Conservation (phyloP, 2,329 filamentous ascomycete genomes). For the Fusarium sp. region DNA sequence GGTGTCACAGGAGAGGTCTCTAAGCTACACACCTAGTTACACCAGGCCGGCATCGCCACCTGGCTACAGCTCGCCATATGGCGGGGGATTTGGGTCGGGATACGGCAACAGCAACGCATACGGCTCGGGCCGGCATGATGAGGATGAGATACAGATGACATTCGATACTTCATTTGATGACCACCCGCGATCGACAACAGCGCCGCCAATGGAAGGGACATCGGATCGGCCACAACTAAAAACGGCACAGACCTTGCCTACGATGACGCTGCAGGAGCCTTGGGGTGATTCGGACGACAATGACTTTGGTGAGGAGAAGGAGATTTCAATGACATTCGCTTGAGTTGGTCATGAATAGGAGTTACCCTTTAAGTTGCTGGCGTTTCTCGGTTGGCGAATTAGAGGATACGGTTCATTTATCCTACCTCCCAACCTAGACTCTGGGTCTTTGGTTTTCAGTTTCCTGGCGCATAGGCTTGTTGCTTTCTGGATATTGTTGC, state of each 20-base stretch:
- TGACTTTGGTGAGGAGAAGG: conserved; percentile 75
- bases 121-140: conserved; percentile 44
- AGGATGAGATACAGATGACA: conserved; percentile 72
- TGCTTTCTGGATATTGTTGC: conserved; percentile 32
- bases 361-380: conserved; percentile 13
- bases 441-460: not conserved
- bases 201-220: conserved; percentile 47
- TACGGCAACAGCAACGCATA: conserved; percentile 34
- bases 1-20: conserved; percentile 37
- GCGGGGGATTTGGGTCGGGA: conserved; percentile 29
- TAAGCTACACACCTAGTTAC: conserved; percentile 38
- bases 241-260: conserved; percentile 60
- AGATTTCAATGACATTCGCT: conserved; percentile 85
- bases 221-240: conserved; percentile 44
- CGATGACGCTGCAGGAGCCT: conserved; percentile 64
- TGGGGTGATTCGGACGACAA: conserved; percentile 76
- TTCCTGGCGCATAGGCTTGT: conserved; percentile 13
- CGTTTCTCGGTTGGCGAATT: conserved; percentile 22
- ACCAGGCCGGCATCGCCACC: conserved; percentile 27
- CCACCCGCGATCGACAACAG: conserved; percentile 29
- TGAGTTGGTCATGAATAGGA: conserved; percentile 46
- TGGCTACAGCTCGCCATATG: conserved; percentile 36
- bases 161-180: conserved; percentile 72
- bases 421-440: too few relatives aligned
- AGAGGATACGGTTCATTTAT: not conserved